Base-by-base conservation (phyloP, 176 grass and related monocot genomes). In the Rhynchospora pubera region DNA sequence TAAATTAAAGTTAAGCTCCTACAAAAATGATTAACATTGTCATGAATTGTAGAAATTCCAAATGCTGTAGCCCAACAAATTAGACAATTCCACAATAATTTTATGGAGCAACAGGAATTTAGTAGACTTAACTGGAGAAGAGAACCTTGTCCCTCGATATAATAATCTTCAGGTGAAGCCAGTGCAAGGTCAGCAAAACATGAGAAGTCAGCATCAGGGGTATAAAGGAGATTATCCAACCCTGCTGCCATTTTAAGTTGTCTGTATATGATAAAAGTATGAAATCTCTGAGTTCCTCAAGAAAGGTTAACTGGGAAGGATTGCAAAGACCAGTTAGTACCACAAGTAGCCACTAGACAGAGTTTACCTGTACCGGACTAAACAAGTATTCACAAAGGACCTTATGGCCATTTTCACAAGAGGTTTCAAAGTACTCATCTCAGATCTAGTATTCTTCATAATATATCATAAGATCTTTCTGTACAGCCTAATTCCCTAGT, bases 141-240 rank as follows among this genome's bases (percentile, higher is more conserved):
- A 84, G 95, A 98, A 74, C 95, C 95, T 91, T 98, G 92, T 65
- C 95, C 95, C 92, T 93, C 89, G 58, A 93, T 93, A 65, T 94
- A 94, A 80, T 98, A 98, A 89, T 98, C 75, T 85, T 91, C 92
- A 83, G 95, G 95, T 77, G 95, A 98, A 83, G 95, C 69, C n/a
- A 98, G 88, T 55, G 95, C 95, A 83, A 98, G 95, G 68, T 98
- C 95, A 11, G 95, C 89, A 84, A 98, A 98, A 76, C 95, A 98
- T 19, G 95, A 98, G 65, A 98, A 98, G 70, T 98, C 95, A 0
- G 90, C 92, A 89, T 98, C 95, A 79, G 95, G 87, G 21, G 95
- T 94, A 82, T 98, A 98, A 79, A 98, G 87, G 68, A 98, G 90
- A 86, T 98, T 98, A 89, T 98, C 95, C 85, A 98, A 89, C 57